These are phyloP conservation scores for Epichloe hybrida DNA, from an alignment of 2,329 filamentous ascomycete genomes.

Conservation along the genomic window DNA sequence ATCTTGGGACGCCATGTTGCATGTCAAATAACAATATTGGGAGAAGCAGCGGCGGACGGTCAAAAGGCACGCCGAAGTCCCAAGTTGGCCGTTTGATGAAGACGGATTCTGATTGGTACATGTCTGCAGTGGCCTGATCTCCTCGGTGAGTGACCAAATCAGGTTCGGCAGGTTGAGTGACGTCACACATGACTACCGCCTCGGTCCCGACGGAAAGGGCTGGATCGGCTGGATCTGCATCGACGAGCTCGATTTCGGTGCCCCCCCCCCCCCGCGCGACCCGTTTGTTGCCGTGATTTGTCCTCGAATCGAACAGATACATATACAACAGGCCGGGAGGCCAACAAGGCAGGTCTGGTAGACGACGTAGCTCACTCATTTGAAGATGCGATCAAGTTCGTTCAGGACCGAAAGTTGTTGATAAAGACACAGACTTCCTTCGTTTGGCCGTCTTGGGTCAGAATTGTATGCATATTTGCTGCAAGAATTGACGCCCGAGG, in stretches of 20 bases:
- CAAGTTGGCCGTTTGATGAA: too few relatives aligned
- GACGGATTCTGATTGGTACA: too few relatives aligned
- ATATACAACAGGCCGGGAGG: constrained; percentile 36
- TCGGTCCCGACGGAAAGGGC: constrained; percentile 49
- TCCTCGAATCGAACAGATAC: constrained; percentile 60
- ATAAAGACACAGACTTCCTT: constrained; percentile 47
- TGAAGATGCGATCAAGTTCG: constrained; percentile 46
- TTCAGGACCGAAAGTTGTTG: constrained; percentile 44
- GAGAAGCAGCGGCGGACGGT: background rate
- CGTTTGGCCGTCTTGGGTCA: constrained; percentile 57
- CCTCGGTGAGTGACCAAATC: too few relatives aligned
- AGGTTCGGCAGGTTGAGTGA: background rate
- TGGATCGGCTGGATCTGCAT: constrained; percentile 39
- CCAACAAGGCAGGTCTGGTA: constrained; percentile 52
- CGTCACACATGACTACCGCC: constrained; percentile 55
- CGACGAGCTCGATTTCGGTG: constrained; percentile 70
- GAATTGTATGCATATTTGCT: constrained; percentile 65
- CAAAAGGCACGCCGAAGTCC: too few relatives aligned
- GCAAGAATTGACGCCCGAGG: constrained; percentile 41
- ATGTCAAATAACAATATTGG: background rate
- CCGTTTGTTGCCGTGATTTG: constrained; percentile 40
- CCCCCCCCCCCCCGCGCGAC: constrained; percentile 31
- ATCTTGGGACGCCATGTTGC: background rate
- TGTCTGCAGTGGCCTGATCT: too few relatives aligned
- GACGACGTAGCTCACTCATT: constrained; percentile 44